A percentile compares a stretch with the other conserved stretches of the same genome.
Conservation (phyloP, 495 filamentous ascomycete genomes). For the Antarctomyces pellizariae region DNA sequence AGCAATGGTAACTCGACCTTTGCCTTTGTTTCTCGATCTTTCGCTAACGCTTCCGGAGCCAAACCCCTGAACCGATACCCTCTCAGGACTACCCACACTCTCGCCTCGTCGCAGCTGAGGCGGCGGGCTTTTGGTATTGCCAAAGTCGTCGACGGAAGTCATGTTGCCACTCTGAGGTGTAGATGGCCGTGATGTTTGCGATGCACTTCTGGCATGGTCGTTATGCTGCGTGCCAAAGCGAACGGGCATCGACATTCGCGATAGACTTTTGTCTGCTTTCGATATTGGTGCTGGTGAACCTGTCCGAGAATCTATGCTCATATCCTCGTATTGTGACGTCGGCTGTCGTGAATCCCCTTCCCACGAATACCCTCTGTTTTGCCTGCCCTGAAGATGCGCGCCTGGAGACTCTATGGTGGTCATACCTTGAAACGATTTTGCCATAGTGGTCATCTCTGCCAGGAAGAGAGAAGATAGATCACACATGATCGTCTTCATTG, state of each 20-base stretch:
- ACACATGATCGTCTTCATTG: conserved; percentile 85
- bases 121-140: too few relatives aligned
- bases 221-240: too few relatives aligned
- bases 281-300: conserved; percentile 24
- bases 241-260: conserved; percentile 71
- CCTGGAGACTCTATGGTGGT: conserved; percentile 59
- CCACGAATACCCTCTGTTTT: conserved; percentile 15
- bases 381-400: conserved; percentile 14
- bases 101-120: too few relatives aligned
- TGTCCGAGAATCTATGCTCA: conserved; percentile 19
- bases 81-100: conserved; percentile 39
- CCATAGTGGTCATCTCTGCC: conserved; percentile 69
- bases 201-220: too few relatives aligned
- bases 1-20: conserved; percentile 56
- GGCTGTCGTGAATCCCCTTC: too few relatives aligned
- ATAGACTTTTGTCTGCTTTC: conserved; percentile 22
- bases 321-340: too few relatives aligned
- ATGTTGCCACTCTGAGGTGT: conserved; percentile 20
- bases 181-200: too few relatives aligned
- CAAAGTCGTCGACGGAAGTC: too few relatives aligned
- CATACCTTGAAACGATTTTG: conserved; percentile 61
- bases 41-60: conserved; percentile 51
- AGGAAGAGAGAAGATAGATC: conserved; percentile 69
- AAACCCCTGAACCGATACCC: conserved; percentile 66
- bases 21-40: conserved; percentile 57